Conservation (phyloP, 139 green algal genomes). For the Micromonas pusilla region DNA sequence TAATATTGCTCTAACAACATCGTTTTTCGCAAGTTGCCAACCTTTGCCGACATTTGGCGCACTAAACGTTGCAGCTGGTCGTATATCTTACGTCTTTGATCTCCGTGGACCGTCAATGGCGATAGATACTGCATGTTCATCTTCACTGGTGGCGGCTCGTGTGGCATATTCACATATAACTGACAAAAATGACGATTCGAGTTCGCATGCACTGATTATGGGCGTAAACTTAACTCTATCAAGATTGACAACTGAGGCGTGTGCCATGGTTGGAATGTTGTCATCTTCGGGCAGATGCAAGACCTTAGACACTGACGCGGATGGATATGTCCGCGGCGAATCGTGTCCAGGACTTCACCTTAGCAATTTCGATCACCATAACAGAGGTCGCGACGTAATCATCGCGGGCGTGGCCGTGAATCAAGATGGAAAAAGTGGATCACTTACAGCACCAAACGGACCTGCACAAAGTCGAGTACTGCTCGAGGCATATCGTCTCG, state of each 20-base stretch:
- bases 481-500: constrained; percentile 38
- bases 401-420: constrained; percentile 68
- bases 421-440: constrained; percentile 75
- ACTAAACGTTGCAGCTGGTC: constrained; percentile 54
- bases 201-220: constrained; percentile 28
- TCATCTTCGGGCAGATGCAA: constrained; percentile 68
- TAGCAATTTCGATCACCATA: not conserved
- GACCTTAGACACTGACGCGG: constrained; percentile 55
- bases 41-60: not conserved
- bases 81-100: constrained; percentile 48
- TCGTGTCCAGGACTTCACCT: not conserved
- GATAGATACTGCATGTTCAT: too few relatives aligned
- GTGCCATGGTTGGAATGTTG: constrained; percentile 58
- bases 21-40: too few relatives aligned
- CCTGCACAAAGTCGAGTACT: constrained; percentile 74
- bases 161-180: too few relatives aligned
- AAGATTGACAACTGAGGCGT: constrained; percentile 40
- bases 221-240: constrained; percentile 67
- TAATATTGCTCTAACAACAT: too few relatives aligned
- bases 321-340: constrained; percentile 65
- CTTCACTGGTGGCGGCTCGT: too few relatives aligned
- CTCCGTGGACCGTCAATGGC: constrained; percentile 39
- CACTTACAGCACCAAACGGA: constrained; percentile 78
- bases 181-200: too few relatives aligned
- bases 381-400: constrained; percentile 25